phyloP scores from a whole-genome alignment of 768 basidiomycete genomes.

The Tephrocybe sp. region DNA sequence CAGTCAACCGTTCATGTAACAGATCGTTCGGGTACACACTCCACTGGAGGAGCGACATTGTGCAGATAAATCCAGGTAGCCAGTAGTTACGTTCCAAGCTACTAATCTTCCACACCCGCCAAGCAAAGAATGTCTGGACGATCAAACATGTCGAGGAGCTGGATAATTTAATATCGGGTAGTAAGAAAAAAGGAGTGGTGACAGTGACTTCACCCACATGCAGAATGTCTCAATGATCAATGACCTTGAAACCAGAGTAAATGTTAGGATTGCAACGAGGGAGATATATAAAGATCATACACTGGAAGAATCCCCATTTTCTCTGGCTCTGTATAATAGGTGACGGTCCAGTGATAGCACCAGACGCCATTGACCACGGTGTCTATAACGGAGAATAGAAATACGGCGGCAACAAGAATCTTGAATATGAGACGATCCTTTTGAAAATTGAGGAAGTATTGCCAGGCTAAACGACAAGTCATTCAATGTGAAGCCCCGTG shows the following conservation, averaged over 20 bases:
- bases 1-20: neutral
- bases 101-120: conserved; percentile 7
- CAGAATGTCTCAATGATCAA: conserved; percentile 6
- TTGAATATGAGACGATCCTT: conserved; percentile 3
- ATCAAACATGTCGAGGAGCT: conserved; percentile 1
- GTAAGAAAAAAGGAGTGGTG: neutral
- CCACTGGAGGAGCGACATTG: conserved; percentile 1
- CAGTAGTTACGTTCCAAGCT: conserved; percentile 1
- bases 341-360: conserved; percentile 3
- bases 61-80: neutral
- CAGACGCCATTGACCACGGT: conserved; percentile 2
- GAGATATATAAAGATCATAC: neutral
- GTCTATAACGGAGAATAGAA: neutral
- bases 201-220: neutral
- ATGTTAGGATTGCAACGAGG: neutral
- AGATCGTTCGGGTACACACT: neutral
- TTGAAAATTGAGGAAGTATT: conserved; percentile 2
- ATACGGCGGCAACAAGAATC: neutral
- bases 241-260: neutral
- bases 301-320: neutral
- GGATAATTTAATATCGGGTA: neutral
- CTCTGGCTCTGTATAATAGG: neutral
- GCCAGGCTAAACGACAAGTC: neutral
- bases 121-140: conserved; percentile 3
- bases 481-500: neutral